A percentile compares a stretch with the other conserved stretches of the same genome.
phyloP scores from a whole-genome alignment of 1,139 yeast genomes.

The Candida albicans region DNA sequence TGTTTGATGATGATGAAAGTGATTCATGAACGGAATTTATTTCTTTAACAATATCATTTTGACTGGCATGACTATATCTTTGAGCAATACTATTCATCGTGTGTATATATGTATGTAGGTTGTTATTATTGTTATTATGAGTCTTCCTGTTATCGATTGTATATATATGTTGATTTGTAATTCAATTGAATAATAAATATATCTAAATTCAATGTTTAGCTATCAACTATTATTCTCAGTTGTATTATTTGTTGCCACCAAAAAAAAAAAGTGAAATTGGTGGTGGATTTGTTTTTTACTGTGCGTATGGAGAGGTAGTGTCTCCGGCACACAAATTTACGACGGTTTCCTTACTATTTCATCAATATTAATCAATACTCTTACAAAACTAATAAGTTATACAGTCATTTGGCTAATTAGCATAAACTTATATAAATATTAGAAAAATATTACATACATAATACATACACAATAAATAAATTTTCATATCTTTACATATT shows the following conservation, averaged over 20 bases:
- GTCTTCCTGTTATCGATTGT: not conserved
- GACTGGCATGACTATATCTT: slow-evolving; percentile 36
- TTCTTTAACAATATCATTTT: slow-evolving; percentile 30
- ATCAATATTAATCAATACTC: too few relatives aligned
- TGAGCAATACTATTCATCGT: slow-evolving; percentile 48
- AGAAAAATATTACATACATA: not conserved
- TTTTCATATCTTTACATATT: too few relatives aligned
- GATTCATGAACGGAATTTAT: slow-evolving; percentile 27
- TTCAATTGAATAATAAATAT: not conserved
- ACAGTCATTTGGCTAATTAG: too few relatives aligned
- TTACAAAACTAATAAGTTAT: too few relatives aligned
- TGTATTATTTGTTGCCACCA: slow-evolving; percentile 3
- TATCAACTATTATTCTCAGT: slow-evolving; percentile 1
- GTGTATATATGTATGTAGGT: not conserved
- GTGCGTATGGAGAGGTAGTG: not conserved
- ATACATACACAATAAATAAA: slow-evolving; percentile 1
- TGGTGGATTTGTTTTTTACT: not conserved
- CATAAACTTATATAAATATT: not conserved
- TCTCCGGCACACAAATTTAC: too few relatives aligned
- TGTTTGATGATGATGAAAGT: slow-evolving; percentile 19
- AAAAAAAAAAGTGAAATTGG: too few relatives aligned
- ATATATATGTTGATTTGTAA: too few relatives aligned
- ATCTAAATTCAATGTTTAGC: not conserved
- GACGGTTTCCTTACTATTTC: too few relatives aligned
- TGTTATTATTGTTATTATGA: too few relatives aligned